Conservation (phyloP, 805 yeast species). For the Zygosaccharomyces lentus region DNA sequence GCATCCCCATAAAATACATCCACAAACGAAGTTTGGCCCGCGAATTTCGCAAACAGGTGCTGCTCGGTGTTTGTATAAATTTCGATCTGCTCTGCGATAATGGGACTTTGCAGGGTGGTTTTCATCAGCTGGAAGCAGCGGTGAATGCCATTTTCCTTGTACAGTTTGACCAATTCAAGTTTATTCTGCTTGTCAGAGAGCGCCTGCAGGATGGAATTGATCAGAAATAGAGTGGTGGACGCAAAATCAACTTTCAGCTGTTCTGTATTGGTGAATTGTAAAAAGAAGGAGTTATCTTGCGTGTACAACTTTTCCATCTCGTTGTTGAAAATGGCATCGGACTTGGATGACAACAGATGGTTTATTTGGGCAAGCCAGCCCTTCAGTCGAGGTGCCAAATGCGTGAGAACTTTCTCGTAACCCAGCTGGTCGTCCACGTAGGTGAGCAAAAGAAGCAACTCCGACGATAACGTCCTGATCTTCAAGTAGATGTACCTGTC, state of each 20-base stretch:
- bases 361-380: constrained; percentile 7
- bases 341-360: not conserved
- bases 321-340: not conserved
- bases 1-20: constrained; percentile 24
- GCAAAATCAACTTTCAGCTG: constrained; percentile 57
- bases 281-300: constrained; percentile 5
- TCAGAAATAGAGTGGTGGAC: constrained; percentile 61
- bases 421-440: constrained; percentile 28
- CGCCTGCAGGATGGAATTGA: constrained; percentile 57
- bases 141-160: constrained; percentile 54
- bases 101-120: constrained; percentile 47
- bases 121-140: constrained; percentile 50
- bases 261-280: constrained; percentile 18
- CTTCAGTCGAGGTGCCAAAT: constrained; percentile 15
- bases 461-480: constrained; percentile 22
- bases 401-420: constrained; percentile 17
- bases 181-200: constrained; percentile 36
- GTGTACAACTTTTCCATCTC: constrained; percentile 4
- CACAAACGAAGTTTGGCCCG: constrained; percentile 3
- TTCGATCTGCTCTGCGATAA: constrained; percentile 60
- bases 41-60: constrained; percentile 34
- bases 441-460: constrained; percentile 26
- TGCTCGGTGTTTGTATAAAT: constrained; percentile 44
- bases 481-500: constrained; percentile 15
- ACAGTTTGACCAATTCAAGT: constrained; percentile 54